Base-by-base conservation (phyloP, 2,329 filamentous ascomycete species). In the Coleophoma cylindrospora region DNA sequence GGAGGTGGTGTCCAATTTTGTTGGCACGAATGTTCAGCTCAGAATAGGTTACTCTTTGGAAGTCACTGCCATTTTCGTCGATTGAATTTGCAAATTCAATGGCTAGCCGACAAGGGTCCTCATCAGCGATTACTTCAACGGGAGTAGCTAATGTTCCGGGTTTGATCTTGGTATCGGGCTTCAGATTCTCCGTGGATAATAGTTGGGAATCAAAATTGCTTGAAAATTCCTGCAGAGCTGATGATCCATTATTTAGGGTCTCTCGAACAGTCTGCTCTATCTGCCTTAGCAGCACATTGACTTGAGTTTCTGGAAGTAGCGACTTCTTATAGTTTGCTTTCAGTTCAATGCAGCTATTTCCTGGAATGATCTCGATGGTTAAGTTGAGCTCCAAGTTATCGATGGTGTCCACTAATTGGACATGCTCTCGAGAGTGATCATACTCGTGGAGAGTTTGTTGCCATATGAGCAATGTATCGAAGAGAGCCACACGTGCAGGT, bases 391-490 rank as follows among this genome's bases (percentile, higher is more conserved):
- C 91, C 7, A 94, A 71, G 19, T 80, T 79, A 62, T 96, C 91
- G 5, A 76, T 66, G 47, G 86, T 82, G 22, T 77, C 74, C 0
- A 80, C 64, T 49, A 90, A 73, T 10, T 61, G 66, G 0, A 92
- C 70, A 2, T 64, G 34, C 3, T 66, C 58, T 1, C 55, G 52
- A 54, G 60, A 58, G 59, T 70, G 61, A 3, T 62, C 54, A n/a
- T 62, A 56, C 2, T 56, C 54, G 27, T 71, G 68, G 1, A 86
- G 70, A 0, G 84, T 87, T 61, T 95, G 86, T 59, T 96, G 91
- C 74, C 91, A 96, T 0, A 91, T 84, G 59, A 95, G 85, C 0
- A 96, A 71, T 1, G 84, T 77, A 57, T 95, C 88, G 57, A 92
- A 96, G 0, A 95, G 67, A 1, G 69, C 68, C 37, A 80, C 74